Base-by-base conservation (phyloP, 179 eudicot genomes). In the Camellia oleifera region DNA sequence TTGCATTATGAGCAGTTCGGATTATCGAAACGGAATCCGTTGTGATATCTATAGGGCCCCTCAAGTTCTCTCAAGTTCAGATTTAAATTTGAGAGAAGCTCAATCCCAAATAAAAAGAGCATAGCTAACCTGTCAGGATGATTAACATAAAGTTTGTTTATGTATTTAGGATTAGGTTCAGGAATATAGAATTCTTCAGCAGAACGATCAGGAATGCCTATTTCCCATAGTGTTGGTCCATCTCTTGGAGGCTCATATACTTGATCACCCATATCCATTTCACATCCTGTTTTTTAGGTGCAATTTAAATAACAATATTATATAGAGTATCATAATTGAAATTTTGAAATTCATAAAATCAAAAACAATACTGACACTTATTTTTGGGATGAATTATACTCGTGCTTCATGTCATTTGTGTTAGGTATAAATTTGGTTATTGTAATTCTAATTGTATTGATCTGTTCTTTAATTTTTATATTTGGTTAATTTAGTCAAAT, bases 151-250 rank as follows among this genome's bases (percentile, higher is more conserved):
- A 94, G 89, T 82, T 80, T 88, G 85, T 93, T 94, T 6, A 92
- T 74, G 46, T 89, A 88, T 66, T 80, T 83, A 0, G 96, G 96
- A 79, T 90, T 73, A 26, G 98, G 97, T 70, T 91, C 97, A 32
- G 98, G 98, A 54, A 94, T 73, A 75, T 85, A 93, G 71, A 93
- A 94, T 58, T 94, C 94, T 62, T 85, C 88, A 68, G 97, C 93
- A 17, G 96, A 88, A 5, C 98, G 98, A 82, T 94, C 98, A 20
- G 98, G 94, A 15, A 89, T 71, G 60, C 98, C 98, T 3, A 93
- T 93, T 82, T 94, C 98, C 98, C 98, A 94, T 60, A 94, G 67
- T 9, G 88, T 94, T 1, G 93, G 98, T 5, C 98, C 98, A 64
- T 91, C 87, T 88, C 96, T 90, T 70, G 93, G 94, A 61, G 94